A percentile compares a stretch with the other conserved stretches of the same genome.
These are phyloP conservation scores for Chrysosporium queenslandicum DNA, from an alignment of 2,329 filamentous ascomycete genomes.

Conservation along the genomic window DNA sequence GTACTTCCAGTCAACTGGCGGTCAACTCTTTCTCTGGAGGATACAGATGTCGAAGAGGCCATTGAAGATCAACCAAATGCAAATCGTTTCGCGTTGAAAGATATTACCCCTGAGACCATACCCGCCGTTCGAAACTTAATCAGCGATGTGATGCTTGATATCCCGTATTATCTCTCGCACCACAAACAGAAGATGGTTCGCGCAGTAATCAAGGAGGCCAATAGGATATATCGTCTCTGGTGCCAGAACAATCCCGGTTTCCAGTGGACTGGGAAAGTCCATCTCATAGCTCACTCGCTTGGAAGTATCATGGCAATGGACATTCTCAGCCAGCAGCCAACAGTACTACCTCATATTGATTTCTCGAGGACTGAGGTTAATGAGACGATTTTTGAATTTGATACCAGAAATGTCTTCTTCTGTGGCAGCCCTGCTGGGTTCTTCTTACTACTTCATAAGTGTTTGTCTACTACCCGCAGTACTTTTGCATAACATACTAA, in stretches of 20 bases:
- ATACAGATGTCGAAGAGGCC: slow-evolving; percentile 54
- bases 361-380: slow-evolving; percentile 33
- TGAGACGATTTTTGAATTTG: slow-evolving; percentile 69
- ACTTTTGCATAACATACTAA: background rate
- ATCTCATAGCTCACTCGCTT: slow-evolving; percentile 85
- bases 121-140: slow-evolving; percentile 89
- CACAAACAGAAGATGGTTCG: slow-evolving; percentile 93
- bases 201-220: slow-evolving; percentile 80
- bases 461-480: slow-evolving; percentile 19
- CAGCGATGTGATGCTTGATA: slow-evolving; percentile 95
- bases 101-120: slow-evolving; percentile 85
- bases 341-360: slow-evolving; percentile 46
- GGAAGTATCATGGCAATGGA: slow-evolving; percentile 93
- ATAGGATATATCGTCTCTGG: slow-evolving; percentile 92
- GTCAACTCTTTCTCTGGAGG: slow-evolving; percentile 75
- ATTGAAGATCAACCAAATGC: slow-evolving; percentile 44
- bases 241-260: slow-evolving; percentile 89
- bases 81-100: slow-evolving; percentile 61
- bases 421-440: slow-evolving; percentile 86
- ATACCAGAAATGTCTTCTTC: slow-evolving; percentile 80
- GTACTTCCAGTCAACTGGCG: slow-evolving; percentile 92
- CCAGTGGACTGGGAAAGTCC: slow-evolving; percentile 66
- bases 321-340: slow-evolving; percentile 81
- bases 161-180: slow-evolving; percentile 93
- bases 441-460: slow-evolving; percentile 74